Evolutionary conservation across 2,329 filamentous ascomycete genomes (phyloP), one percentile per base, ranked within the genome.

Genomic region (Apiospora kogelbergensis): DNA sequence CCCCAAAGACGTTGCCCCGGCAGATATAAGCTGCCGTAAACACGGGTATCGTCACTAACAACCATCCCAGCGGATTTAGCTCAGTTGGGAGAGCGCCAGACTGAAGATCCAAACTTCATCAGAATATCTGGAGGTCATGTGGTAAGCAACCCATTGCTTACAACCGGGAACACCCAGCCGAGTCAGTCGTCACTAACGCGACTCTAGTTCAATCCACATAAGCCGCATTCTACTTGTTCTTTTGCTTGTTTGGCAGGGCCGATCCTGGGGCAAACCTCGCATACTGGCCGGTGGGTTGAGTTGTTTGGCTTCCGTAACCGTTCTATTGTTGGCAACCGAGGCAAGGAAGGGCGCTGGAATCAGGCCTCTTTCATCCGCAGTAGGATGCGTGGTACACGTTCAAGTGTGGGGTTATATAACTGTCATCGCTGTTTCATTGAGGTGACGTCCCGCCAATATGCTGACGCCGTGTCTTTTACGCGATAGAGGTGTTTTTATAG

Each of bases 71-170:
- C 53, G 53, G 53, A 37, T 60, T 60, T 60, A 60, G 53, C 53
- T 60, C 53, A 60, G 53, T 60, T 60, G 53, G 53, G 53, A 60
- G 53, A 60, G 53, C 53, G 53, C 53, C 53, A 60, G 53, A 60
- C 53, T 60, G 53, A 60, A 60, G 53, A 57, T 57, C 17, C 48
- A 37, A 60, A 60, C 53, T 60, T 60, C 53, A 60, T 64, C 41
- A 41, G 41, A 13, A 13, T 41, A 64, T 64, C 63, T 64, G 63
- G 63, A 64, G 63, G 63, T 64, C 63, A 33, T 64, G 63, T 64
- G 63, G 53, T 60, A 60, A 60, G 53, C 53, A 60, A 60, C 53
- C 26, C 30, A 60, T 60, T 60, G 48, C 26, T 57, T 57, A 57
- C 48, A 57, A 33, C 26, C 48, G 48, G 17, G 30, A 33, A 30